Evolutionary conservation across 140 eudicot genomes (phyloP), one percentile per base, ranked within the genome.

Genomic region (Anethum foeniculum): DNA sequence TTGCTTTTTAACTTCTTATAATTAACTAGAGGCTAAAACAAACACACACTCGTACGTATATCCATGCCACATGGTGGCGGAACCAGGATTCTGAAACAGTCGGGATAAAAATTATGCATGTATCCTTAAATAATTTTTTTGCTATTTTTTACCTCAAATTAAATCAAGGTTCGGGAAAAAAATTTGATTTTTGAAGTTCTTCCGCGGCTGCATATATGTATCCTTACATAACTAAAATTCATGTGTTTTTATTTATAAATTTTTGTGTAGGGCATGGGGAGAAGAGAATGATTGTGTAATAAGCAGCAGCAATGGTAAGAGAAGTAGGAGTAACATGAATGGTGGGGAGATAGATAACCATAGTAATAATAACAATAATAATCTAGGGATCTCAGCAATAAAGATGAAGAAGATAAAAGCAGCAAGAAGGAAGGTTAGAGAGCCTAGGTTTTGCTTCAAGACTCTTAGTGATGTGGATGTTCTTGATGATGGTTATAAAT

Each of bases 361-460:
- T 32, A 81, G 81, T 23, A 41, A 77, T 39, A 81, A 77, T 47
- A 79, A 87, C 71, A 79, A 82, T 23, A 25, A 86, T 67, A 71
- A 72, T 82, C 76, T 90, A 1, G 97, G 96, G 82, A 83, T 91
- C 46, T 83, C 94, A 46, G 83, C 92, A 43, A 78, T 86, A 79
- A 92, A 90, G 89, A 89, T 88, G 93, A 93, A 93, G 96, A 91
- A 91, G 86, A 86, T 86, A 14, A 93, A 91, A 86, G 83, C 88
- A 75, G 79, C 43, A 77, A 93, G 98, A 79, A 91, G 94, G 71
- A 93, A 88, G 81, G 91, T 91, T n/a, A 91, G 98, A 87, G 98
- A 93, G 75, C 98, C 98, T 14, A 86, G 96, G 65, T 93, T 93
- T 87, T 86, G 96, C 87, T 93, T 93, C 96, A 93, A 93, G 87